Percentiles rank a stretch among this genome's conserved stretches.
Evolutionary conservation across 2,329 filamentous ascomycete genomes (phyloP).

Genomic region (Cryoendolithus antarcticus): DNA sequence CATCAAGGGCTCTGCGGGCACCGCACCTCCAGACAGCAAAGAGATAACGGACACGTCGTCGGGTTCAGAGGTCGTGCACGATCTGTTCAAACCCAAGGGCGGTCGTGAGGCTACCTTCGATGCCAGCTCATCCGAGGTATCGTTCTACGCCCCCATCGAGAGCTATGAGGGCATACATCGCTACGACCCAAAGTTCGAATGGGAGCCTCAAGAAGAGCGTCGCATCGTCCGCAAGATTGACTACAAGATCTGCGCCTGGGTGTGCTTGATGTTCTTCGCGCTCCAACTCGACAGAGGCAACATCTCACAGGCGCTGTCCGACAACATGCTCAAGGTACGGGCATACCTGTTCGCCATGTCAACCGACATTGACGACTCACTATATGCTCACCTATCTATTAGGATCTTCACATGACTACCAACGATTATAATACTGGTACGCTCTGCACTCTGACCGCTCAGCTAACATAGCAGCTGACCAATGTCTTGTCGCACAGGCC

Average conservation of each 20-base stretch:
- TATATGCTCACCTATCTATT: too few relatives aligned
- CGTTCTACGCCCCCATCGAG: slow-evolving; percentile 39
- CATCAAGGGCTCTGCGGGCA: too few relatives aligned
- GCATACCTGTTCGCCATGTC: too few relatives aligned
- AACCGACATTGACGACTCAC: too few relatives aligned
- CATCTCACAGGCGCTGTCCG: slow-evolving; percentile 3
- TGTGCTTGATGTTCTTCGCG: slow-evolving; percentile 7
- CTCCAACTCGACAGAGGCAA: slow-evolving; percentile 1
- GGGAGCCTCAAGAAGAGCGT: slow-evolving; percentile 43
- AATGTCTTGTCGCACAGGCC: slow-evolving; percentile 7
- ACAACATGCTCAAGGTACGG: slow-evolving; percentile 12
- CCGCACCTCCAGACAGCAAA: too few relatives aligned
- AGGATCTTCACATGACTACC: slow-evolving; percentile 15
- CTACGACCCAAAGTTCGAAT: slow-evolving; percentile 43
- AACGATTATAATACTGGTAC: slow-evolving; percentile 20
- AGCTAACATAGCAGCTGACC: slow-evolving; percentile 10
- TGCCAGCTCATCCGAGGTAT: slow-evolving; percentile 22
- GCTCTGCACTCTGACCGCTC: not conserved
- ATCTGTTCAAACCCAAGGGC: too few relatives aligned
- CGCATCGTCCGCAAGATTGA: slow-evolving; percentile 39
- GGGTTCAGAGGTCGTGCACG: too few relatives aligned
- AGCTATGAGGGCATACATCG: slow-evolving; percentile 46
- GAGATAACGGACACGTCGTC: too few relatives aligned
- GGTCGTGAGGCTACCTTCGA: too few relatives aligned
- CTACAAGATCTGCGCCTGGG: slow-evolving; percentile 26